Conservation (phyloP, 192 early-diverging fungal species). For the Coemansia sp. region DNA sequence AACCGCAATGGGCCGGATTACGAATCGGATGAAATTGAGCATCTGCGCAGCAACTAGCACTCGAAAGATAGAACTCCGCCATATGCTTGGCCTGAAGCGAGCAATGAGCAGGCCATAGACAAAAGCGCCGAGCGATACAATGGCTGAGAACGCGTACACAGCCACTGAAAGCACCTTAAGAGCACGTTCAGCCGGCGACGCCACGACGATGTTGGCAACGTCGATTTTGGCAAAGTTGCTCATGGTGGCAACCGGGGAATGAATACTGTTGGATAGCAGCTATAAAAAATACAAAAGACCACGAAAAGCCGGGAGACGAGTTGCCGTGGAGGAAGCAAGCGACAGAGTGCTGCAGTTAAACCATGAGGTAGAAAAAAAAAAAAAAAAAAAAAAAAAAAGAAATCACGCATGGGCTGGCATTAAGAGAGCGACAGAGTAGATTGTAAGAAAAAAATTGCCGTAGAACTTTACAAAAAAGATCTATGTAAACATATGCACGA, state of each 20-base stretch:
- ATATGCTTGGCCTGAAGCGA: slow-evolving; percentile 7
- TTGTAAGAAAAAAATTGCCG: neutral
- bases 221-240: neutral
- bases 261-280: neutral
- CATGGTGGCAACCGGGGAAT: neutral
- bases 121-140: slow-evolving; percentile 13
- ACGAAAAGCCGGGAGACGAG: neutral
- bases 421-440: neutral
- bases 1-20: slow-evolving; percentile 15
- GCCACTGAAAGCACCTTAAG: neutral
- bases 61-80: slow-evolving; percentile 29
- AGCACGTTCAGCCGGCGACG: neutral
- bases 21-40: slow-evolving; percentile 27
- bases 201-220: neutral
- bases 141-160: slow-evolving; percentile 7
- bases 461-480: neutral
- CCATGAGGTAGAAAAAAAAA: neutral
- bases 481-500: neutral
- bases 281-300: neutral
- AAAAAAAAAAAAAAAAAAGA: neutral
- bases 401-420: neutral
- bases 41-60: slow-evolving; percentile 25
- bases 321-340: neutral
- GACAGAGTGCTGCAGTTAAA: neutral
- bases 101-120: slow-evolving; percentile 21